Base-by-base conservation (phyloP, 2,329 filamentous ascomycete genomes). In the Emergomyces pasteurianus region DNA sequence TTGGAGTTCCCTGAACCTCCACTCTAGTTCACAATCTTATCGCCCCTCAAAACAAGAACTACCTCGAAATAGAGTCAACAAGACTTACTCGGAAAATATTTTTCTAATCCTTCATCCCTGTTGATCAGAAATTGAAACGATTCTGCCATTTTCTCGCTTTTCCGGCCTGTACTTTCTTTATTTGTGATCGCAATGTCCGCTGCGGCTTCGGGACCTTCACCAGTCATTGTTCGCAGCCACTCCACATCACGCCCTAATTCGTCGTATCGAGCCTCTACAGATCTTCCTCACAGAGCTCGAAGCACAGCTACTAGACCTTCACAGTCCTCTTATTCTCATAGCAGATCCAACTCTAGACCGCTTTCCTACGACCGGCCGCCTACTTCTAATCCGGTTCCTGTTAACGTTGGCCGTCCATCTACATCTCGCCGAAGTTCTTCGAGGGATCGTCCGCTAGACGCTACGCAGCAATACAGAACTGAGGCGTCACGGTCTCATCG, bases 371-470 rank as follows among this genome's bases (percentile, higher is more conserved):
- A 79, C 60, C 75, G 75, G 62, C 77, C 79, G 53, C 74, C 79
- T 55, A 75, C 72, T 57, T 72, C 72, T 61, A 80, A 76, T 69
- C 78, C 75, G 67, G 72, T 73, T 56, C 76, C 84, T 52, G 76
- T 77, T 61, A 86, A 86, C 78, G 74, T 88, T 77, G 82, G 83
- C 68, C 79, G 81, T 59, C 77, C 83, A 43, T 67, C 74, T 58
- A 73, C 77, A 66, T 81, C 79, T 75, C 84, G 82, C 60, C 82
- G 85, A 75, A 85, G 81, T 76, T 80, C 83, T 63, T 87, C 85
- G 68, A 81, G 81, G 72, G 87, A 89, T 69, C 80, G 81, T 68
- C 62, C 72, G 71, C 63, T 73, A 76, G 66, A 71, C 72, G 60
- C 69, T 72, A 60, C 71, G 26, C 70, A 74, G 36, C 71, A 75